Conservation (phyloP, 345 rosid species). For the Euphorbia peplus region DNA sequence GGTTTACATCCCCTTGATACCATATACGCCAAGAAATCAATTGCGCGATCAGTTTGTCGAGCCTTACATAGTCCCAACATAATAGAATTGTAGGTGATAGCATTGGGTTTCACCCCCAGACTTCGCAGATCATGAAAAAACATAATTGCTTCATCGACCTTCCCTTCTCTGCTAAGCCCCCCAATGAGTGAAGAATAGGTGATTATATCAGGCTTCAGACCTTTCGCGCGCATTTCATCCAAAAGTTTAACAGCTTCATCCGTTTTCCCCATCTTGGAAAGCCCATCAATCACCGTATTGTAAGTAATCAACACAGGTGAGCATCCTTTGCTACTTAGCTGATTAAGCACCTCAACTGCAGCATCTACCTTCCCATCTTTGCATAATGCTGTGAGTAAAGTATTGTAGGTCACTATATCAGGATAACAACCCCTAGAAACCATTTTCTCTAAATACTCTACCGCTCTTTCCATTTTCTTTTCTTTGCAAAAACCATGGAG, state of each 20-base stretch:
- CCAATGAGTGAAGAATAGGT: slow-evolving; percentile 78
- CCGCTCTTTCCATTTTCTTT: slow-evolving; percentile 80
- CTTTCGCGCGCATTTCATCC: slow-evolving; percentile 70
- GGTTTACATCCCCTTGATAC: slow-evolving; percentile 74
- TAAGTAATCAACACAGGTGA: slow-evolving; percentile 76
- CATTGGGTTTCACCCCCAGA: slow-evolving; percentile 61
- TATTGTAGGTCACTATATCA: slow-evolving; percentile 87
- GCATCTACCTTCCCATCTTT: slow-evolving; percentile 82
- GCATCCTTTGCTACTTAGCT: slow-evolving; percentile 72
- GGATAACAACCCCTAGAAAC: slow-evolving; percentile 86
- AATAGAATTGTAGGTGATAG: slow-evolving; percentile 63
- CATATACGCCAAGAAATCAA: slow-evolving; percentile 82
- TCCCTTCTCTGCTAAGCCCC: slow-evolving; percentile 80
- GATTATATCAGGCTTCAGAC: slow-evolving; percentile 68
- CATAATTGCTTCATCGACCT: slow-evolving; percentile 69
- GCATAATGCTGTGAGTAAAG: slow-evolving; percentile 74
- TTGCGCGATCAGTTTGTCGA: slow-evolving; percentile 66
- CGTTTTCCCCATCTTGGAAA: slow-evolving; percentile 77
- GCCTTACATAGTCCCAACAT: slow-evolving; percentile 76
- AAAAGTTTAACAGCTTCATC: slow-evolving; percentile 61
- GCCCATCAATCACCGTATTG: slow-evolving; percentile 81
- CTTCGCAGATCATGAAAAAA: slow-evolving; percentile 71
- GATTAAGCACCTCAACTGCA: slow-evolving; percentile 85
- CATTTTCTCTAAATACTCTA: slow-evolving; percentile 79
- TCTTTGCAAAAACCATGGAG: slow-evolving; percentile 88